These are phyloP conservation scores for Penicillium sp. DNA, from an alignment of 2,329 filamentous ascomycete genomes.

Conservation along the genomic window DNA sequence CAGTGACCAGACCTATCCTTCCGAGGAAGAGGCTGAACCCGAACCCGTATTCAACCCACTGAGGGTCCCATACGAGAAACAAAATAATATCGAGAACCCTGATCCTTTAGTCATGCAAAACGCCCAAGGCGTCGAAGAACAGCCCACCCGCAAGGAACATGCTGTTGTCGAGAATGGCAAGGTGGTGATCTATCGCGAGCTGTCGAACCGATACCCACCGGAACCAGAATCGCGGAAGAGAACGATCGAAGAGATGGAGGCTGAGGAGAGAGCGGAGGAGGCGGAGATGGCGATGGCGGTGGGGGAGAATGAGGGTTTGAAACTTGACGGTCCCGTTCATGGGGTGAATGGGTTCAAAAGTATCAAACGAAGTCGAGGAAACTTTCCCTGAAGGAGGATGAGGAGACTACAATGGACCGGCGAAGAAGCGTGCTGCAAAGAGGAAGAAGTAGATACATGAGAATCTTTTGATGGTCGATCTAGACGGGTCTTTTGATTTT, in stretches of 20 bases:
- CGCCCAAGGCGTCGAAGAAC: not conserved
- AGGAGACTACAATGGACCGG: not conserved
- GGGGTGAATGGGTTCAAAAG: not conserved
- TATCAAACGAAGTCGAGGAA: not conserved
- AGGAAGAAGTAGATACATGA: not conserved
- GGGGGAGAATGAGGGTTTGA: not conserved
- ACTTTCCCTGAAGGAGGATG: not conserved
- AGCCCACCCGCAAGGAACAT: not conserved
- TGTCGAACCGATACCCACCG: not conserved
- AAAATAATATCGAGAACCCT: too few species aligned
- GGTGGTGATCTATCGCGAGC: constrained; percentile 4
- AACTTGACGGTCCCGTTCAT: not conserved
- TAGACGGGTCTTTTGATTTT: not conserved
- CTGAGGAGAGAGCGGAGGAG: too few species aligned
- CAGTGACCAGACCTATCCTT: not conserved
- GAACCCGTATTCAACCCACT: not conserved
- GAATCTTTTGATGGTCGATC: not conserved
- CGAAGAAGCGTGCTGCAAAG: not conserved
- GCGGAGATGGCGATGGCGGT: not conserved
- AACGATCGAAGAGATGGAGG: not conserved
- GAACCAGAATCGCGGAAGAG: not conserved
- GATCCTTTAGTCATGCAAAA: not conserved
- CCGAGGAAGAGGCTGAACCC: not conserved
- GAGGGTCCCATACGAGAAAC: too few species aligned
- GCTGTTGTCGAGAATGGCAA: constrained; percentile 6